Percentiles rank a stretch among this genome's conserved stretches.
These are phyloP conservation scores for Priceomyces melissophilus DNA, from an alignment of 805 yeast genomes.

Conservation along the genomic window DNA sequence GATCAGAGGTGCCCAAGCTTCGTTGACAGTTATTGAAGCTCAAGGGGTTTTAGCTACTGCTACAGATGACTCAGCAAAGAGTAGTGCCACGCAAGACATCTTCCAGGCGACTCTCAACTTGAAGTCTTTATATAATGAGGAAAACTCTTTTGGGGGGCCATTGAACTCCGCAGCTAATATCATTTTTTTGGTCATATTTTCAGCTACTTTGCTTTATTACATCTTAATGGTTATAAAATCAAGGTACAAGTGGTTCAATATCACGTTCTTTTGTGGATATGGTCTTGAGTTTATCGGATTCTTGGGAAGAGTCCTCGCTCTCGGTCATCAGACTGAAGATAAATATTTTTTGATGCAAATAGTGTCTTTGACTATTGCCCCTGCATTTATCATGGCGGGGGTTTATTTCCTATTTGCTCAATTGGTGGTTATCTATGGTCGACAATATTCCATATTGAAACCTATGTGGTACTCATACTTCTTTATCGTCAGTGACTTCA, in stretches of 20 bases:
- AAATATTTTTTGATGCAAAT: conserved; percentile 60
- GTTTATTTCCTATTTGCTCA: conserved; percentile 71
- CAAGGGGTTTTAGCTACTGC: conserved; percentile 31
- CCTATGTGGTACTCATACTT: conserved; percentile 63
- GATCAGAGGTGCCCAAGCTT: conserved; percentile 30
- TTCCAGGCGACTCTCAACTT: conserved; percentile 18
- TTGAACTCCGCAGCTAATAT: conserved; percentile 55
- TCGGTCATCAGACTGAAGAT: conserved; percentile 25
- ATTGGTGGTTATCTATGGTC: conserved; percentile 58
- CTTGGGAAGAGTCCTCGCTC: conserved; percentile 52
- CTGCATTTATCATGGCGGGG: conserved; percentile 83
- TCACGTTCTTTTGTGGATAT: conserved; percentile 46
- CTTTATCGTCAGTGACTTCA: conserved; percentile 63
- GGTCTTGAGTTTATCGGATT: conserved; percentile 68
- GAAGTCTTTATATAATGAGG: conserved; percentile 10
- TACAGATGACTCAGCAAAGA: conserved; percentile 18
- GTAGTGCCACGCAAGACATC: conserved; percentile 17
- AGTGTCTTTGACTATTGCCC: conserved; percentile 69
- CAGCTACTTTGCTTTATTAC: conserved; percentile 30
- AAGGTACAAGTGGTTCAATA: conserved; percentile 59
- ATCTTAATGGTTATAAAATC: conserved; percentile 48
- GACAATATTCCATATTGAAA: conserved; percentile 43
- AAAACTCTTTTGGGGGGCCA: conserved; percentile 35
- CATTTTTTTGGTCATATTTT: conserved; percentile 55
- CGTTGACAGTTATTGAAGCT: conserved; percentile 25